phyloP scores from a whole-genome alignment of 192 early-diverging fungal species.

The Coemansia sp. region DNA sequence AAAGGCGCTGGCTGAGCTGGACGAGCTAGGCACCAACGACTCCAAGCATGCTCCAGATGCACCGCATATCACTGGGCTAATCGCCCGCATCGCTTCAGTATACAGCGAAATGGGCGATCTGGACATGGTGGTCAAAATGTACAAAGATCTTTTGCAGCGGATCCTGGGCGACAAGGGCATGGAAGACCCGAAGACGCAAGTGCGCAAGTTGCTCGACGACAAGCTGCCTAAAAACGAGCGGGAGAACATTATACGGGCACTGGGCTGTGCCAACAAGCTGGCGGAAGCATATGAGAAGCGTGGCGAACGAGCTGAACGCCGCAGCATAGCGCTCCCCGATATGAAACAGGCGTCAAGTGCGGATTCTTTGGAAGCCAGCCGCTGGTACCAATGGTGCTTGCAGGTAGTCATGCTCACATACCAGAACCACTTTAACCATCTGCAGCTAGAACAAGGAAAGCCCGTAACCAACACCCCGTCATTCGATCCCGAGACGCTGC shows the following conservation, averaged over 20 bases:
- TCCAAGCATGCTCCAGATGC: constrained; percentile 26
- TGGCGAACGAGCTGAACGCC: constrained; percentile 36
- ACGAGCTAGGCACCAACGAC: constrained; percentile 28
- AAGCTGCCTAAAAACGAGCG: constrained; percentile 13
- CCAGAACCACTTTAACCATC: constrained; percentile 46
- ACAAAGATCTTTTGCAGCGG: constrained; percentile 41
- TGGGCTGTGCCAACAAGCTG: constrained; percentile 51
- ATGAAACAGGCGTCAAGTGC: constrained; percentile 17
- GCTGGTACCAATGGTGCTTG: constrained; percentile 56
- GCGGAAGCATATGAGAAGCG: constrained; percentile 45
- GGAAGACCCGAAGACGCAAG: constrained; percentile 33
- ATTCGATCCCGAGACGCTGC: constrained; percentile 48
- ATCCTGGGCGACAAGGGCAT: constrained; percentile 40
- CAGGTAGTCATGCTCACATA: constrained; percentile 50
- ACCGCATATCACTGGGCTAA: constrained; percentile 41
- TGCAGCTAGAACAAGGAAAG: constrained; percentile 26
- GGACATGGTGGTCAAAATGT: constrained; percentile 32
- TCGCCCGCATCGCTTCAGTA: constrained; percentile 39
- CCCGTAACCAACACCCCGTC: constrained; percentile 28
- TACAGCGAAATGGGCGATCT: constrained; percentile 48
- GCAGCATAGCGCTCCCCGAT: constrained; percentile 31
- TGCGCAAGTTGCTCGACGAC: constrained; percentile 26
- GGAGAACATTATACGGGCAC: constrained; percentile 36
- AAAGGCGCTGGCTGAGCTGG: constrained; percentile 28
- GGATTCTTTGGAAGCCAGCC: constrained; percentile 30